Conservation (phyloP, 805 yeast species). For the Cyberlindnera mycetangii region DNA sequence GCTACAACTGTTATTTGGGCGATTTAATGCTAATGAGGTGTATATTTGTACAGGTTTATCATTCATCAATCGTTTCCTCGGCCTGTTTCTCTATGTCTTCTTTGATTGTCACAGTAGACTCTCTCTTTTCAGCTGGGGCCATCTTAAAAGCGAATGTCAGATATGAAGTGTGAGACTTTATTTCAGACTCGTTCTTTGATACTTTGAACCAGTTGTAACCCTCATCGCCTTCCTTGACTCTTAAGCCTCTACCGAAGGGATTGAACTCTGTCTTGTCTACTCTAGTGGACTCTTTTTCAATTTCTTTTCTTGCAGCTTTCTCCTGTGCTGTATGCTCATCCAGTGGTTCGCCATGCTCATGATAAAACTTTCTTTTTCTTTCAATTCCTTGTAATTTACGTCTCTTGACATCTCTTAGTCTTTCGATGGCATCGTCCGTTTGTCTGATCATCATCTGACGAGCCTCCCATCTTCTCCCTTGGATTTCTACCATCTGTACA, state of each 20-base stretch:
- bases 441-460: constrained; percentile 84
- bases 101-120: constrained; percentile 1
- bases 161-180: constrained; percentile 92
- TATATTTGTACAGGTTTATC: background rate
- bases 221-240: constrained; percentile 85
- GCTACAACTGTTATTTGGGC: too few species aligned
- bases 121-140: constrained; percentile 14
- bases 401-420: constrained; percentile 75
- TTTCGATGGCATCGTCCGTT: constrained; percentile 72
- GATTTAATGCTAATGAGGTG: background rate
- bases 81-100: too few species aligned
- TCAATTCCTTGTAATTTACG: constrained; percentile 68
- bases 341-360: constrained; percentile 22
- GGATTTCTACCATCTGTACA: constrained; percentile 90
- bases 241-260: constrained; percentile 89
- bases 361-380: constrained; percentile 39
- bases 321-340: constrained; percentile 24
- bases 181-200: constrained; percentile 78
- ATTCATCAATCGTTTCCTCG: background rate
- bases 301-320: constrained; percentile 25
- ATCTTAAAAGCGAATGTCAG: constrained; percentile 77
- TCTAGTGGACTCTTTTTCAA: constrained; percentile 25
- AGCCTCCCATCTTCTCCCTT: constrained; percentile 83
- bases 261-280: constrained; percentile 59
- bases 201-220: constrained; percentile 79